Evolutionary conservation across 2,329 filamentous ascomycete species (phyloP).

Genomic region (Arthroderma sp.): DNA sequence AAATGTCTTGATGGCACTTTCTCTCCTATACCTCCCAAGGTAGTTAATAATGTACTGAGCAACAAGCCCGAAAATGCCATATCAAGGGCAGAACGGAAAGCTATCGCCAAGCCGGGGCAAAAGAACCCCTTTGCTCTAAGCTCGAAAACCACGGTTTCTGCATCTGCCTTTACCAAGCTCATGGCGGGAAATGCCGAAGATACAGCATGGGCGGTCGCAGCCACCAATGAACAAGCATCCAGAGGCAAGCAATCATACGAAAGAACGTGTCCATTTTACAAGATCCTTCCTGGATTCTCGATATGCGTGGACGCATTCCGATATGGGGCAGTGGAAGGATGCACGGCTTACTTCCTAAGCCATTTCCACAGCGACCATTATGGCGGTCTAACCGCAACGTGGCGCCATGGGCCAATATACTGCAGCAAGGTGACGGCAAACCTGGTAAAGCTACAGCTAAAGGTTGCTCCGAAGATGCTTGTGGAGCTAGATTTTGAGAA

Average conservation of each 20-base stretch:
- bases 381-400: slow-evolving; percentile 72
- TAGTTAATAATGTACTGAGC: slow-evolving; percentile 10
- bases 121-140: slow-evolving; percentile 57
- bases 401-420: slow-evolving; percentile 90
- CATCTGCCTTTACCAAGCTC: slow-evolving; percentile 77
- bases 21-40: slow-evolving; percentile 20
- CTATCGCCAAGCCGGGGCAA: slow-evolving; percentile 65
- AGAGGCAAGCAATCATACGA: slow-evolving; percentile 77
- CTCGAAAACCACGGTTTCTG: slow-evolving; percentile 22
- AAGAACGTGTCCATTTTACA: slow-evolving; percentile 94
- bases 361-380: slow-evolving; percentile 99
- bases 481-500: slow-evolving; percentile 75
- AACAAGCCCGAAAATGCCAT: slow-evolving; percentile 14
- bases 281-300: slow-evolving; percentile 83
- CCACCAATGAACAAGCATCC: slow-evolving; percentile 62
- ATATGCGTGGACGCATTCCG: slow-evolving; percentile 95
- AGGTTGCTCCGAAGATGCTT: slow-evolving; percentile 75
- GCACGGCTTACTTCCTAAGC: slow-evolving; percentile 88
- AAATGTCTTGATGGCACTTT: slow-evolving; percentile 77
- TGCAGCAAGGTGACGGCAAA: slow-evolving; percentile 89
- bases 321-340: slow-evolving; percentile 84
- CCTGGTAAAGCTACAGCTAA: slow-evolving; percentile 71
- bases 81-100: slow-evolving; percentile 53
- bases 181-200: slow-evolving; percentile 91
- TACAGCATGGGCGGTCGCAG: slow-evolving; percentile 75